Evolutionary conservation across 345 rosid genomes (phyloP).

Genomic region (Pistacia integerrima): DNA sequence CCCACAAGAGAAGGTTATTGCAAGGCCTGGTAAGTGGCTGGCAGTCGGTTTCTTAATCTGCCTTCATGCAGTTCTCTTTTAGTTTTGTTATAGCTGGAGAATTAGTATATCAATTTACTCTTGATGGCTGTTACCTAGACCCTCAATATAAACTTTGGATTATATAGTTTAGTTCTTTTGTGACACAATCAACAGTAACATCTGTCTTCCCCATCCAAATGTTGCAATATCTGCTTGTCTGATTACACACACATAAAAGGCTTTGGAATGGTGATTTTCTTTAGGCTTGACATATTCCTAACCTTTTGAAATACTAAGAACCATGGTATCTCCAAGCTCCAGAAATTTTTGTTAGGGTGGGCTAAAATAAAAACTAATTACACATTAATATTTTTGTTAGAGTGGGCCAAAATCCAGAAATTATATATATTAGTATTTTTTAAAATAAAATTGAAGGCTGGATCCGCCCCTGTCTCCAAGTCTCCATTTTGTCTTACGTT

Average conservation of each 20-base stretch:
- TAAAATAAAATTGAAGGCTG: too few species aligned
- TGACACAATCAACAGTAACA: not conserved
- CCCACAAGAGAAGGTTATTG: conserved; percentile 81
- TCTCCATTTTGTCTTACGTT: not conserved
- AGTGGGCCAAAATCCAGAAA: too few species aligned
- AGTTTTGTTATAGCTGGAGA: conserved; percentile 3
- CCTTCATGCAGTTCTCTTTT: not conserved
- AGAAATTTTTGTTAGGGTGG: too few species aligned
- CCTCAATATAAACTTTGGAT: not conserved
- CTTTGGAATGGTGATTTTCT: conserved; percentile 4
- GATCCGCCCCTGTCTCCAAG: not conserved
- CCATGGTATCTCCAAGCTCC: not conserved
- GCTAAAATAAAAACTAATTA: too few species aligned
- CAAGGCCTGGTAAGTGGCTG: conserved; percentile 72
- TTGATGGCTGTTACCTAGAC: not conserved
- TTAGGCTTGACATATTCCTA: not conserved
- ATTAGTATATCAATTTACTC: not conserved
- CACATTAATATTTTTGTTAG: too few species aligned
- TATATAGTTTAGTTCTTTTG: not conserved
- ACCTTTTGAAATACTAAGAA: not conserved
- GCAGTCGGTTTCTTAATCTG: not conserved
- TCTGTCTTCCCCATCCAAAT: not conserved
- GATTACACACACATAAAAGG: not conserved
- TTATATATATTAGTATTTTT: too few species aligned
- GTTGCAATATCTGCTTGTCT: not conserved